Conservation (phyloP, 2,329 filamentous ascomycete genomes). For the Alternaria atra region DNA sequence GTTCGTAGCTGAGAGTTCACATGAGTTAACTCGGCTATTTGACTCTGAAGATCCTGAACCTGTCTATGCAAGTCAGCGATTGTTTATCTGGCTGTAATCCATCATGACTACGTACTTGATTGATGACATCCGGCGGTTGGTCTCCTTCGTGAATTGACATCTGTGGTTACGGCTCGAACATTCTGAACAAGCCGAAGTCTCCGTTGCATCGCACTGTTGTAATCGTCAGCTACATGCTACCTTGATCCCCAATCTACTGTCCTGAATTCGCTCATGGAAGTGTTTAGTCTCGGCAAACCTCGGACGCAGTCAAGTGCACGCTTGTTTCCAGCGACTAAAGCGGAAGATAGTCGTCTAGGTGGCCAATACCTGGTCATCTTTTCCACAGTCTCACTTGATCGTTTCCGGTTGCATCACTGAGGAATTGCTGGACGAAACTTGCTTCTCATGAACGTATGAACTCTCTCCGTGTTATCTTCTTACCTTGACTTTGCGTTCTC, state of each 20-base stretch:
- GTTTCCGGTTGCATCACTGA: background rate
- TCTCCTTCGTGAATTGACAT: conserved; percentile 99
- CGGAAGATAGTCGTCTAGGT: background rate
- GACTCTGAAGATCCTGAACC: conserved; percentile 94
- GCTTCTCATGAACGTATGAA: background rate
- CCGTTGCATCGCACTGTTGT: conserved; percentile 85
- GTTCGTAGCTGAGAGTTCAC: conserved; percentile 80
- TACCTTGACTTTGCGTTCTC: conserved; percentile 78
- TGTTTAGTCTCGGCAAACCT: conserved; percentile 5
- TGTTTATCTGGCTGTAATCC: background rate
- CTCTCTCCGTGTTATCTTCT: background rate
- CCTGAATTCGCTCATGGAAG: conserved; percentile 2
- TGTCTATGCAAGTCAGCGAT: conserved; percentile 62
- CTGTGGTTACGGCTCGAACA: conserved; percentile 96
- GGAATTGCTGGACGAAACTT: background rate
- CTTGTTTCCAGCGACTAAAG: background rate
- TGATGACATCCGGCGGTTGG: conserved; percentile 97
- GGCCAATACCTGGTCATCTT: background rate
- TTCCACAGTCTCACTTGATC: background rate
- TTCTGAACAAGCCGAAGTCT: conserved; percentile 95
- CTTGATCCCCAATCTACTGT: background rate
- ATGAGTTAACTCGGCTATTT: conserved; percentile 80
- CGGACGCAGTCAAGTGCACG: background rate
- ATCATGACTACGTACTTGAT: conserved; percentile 74
- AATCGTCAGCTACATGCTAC: conserved; percentile 22